Evolutionary conservation across 2,329 filamentous ascomycete species (phyloP).

Genomic region (Pseudomassariella vexata): DNA sequence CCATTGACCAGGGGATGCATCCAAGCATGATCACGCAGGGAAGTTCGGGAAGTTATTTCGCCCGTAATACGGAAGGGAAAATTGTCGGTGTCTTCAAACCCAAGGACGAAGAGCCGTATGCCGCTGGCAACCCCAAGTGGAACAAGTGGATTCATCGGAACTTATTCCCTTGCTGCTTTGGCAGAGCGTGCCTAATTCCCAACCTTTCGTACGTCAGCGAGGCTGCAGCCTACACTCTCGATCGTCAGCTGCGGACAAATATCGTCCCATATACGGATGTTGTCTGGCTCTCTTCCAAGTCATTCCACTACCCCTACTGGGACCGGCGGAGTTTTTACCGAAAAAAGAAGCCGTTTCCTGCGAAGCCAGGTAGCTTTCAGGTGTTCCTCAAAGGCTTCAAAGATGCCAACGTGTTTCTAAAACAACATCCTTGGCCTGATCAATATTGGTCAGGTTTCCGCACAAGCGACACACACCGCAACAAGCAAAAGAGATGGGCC

Average conservation of each 20-base stretch:
- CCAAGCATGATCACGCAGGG: slow-evolving; percentile 96
- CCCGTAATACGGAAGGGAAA: slow-evolving; percentile 83
- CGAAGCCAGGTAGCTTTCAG: slow-evolving; percentile 93
- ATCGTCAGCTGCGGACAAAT: slow-evolving; percentile 81
- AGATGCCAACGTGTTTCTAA: slow-evolving; percentile 90
- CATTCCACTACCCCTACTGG: slow-evolving; percentile 98
- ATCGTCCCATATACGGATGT: slow-evolving; percentile 96
- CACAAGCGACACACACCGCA: slow-evolving; percentile 59
- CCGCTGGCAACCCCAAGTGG: slow-evolving; percentile 96
- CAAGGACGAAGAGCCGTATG: slow-evolving; percentile 97
- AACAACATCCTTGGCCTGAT: slow-evolving; percentile 96
- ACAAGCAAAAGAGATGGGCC: slow-evolving; percentile 69
- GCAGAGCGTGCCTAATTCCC: slow-evolving; percentile 89
- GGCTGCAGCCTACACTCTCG: slow-evolving; percentile 91
- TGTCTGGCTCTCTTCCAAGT: slow-evolving; percentile 88
- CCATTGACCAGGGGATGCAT: slow-evolving; percentile 86
- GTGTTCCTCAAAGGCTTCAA: slow-evolving; percentile 96
- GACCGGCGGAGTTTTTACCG: slow-evolving; percentile 82
- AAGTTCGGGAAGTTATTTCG: slow-evolving; percentile 97
- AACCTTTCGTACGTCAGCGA: slow-evolving; percentile 98
- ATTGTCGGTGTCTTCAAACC: slow-evolving; percentile 98
- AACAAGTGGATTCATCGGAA: slow-evolving; percentile 99
- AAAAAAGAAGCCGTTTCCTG: slow-evolving; percentile 78
- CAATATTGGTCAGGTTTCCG: slow-evolving; percentile 70
- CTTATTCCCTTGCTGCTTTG: slow-evolving; percentile 95